Base-by-base conservation (phyloP, 176 grass and related monocot genomes). In the Secale cereale region DNA sequence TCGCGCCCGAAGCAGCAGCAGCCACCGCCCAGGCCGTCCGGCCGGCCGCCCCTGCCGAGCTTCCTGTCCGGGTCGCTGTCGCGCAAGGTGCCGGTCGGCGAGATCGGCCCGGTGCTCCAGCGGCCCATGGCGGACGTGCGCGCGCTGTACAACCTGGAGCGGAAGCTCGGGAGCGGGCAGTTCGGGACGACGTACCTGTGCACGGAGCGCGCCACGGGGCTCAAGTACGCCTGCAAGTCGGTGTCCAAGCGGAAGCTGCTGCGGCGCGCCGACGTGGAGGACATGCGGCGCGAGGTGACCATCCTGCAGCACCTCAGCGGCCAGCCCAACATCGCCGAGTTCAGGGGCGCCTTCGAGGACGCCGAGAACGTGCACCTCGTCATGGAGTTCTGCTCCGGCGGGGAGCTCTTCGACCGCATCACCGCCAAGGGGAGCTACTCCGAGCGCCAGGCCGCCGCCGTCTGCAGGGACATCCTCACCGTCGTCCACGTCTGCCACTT, bases 241-340 rank as follows among this genome's bases (percentile, higher is more conserved):
- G 85, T 98, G 82, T 75, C 87, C n/a, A 98, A 98, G 91, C 61
- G 74, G 45, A 98, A 98, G 91, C 93, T 98, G 61, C 35, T 77
- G 66, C 90, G 83, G 60, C 90, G 36, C 79, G 48, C 77, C 56
- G 95, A 98, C 91, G 13, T 84, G 2, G 91, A 95, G 10, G 93
- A 93, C 89, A 88, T 95, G 73, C 90, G 91, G 79, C 84, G 89
- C 83, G 95, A 98, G 87, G 80, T 98, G 65, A 88, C 85, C 85
- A 98, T 98, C 83, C 90, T 98, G 85, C 85, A 98, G 90, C 91
- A 98, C 90, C 90, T 98, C 48, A 93, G 86, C 78, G 93, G 95
- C 4, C 95, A 98, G 81, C 85, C 92, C 8, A 98, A 95, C 88
- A 70, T 98, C 32, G 95, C 79, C 19, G 92, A 97, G 87, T 92